A percentile compares a stretch with the other conserved stretches of the same genome.
Conservation (phyloP, 768 basidiomycete species). For the Auricularia heimuer region DNA sequence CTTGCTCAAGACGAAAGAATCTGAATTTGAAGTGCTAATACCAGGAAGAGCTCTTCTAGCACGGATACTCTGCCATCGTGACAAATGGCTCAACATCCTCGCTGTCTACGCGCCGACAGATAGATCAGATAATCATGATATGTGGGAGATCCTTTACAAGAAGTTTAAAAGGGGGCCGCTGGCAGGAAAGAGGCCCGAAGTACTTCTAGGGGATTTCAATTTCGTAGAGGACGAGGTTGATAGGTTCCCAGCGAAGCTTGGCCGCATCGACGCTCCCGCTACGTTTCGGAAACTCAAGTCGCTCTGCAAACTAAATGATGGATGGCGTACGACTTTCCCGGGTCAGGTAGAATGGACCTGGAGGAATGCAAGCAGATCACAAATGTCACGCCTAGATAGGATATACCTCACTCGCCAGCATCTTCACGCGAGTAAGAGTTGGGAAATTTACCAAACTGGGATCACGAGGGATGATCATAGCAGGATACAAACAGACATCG, state of each 20-base stretch:
- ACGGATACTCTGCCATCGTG: background rate
- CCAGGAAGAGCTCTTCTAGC: background rate
- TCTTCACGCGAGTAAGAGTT: background rate
- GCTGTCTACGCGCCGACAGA: background rate
- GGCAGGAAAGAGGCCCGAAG: slow-evolving; percentile 9
- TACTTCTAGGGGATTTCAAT: slow-evolving; percentile 14
- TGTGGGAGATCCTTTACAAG: background rate
- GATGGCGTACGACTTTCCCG: background rate
- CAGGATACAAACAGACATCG: background rate
- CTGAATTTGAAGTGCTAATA: background rate
- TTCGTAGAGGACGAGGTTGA: slow-evolving; percentile 15
- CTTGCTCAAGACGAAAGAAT: background rate
- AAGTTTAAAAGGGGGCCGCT: too few relatives aligned
- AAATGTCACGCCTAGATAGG: background rate
- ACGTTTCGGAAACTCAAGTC: background rate
- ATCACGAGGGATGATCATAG: background rate
- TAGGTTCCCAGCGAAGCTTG: slow-evolving; percentile 8
- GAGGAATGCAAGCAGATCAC: background rate
- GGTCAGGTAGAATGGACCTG: background rate
- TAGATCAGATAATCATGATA: background rate
- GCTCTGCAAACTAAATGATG: background rate
- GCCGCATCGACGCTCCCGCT: background rate
- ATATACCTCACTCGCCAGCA: background rate
- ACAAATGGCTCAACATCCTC: background rate
- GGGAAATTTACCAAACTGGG: background rate